Evolutionary conservation across 306 rosid genomes (phyloP).

Genomic region (Lathyrus tuberosus): DNA sequence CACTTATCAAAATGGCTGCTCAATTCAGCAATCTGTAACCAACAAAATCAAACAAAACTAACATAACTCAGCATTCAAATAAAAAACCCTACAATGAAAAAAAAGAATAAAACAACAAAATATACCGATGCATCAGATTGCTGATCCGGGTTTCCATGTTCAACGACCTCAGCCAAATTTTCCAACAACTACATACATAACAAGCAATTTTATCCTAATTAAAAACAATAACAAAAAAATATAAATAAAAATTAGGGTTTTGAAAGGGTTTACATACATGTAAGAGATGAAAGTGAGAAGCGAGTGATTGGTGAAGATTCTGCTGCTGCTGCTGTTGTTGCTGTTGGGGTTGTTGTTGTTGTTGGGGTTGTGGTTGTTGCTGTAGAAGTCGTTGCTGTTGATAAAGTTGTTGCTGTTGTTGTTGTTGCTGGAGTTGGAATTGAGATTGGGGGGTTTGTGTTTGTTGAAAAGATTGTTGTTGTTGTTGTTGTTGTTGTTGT

Average conservation of each 20-base stretch:
- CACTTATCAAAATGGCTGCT: constrained; percentile 88
- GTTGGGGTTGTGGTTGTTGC: constrained; percentile 40
- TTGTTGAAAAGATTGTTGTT: constrained; percentile 46
- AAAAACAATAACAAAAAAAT: background rate
- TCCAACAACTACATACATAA: constrained; percentile 67
- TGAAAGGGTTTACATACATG: constrained; percentile 38
- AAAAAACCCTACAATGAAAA: constrained; percentile 9
- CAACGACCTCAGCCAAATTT: constrained; percentile 77
- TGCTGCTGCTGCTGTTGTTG: constrained; percentile 47
- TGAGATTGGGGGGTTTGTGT: constrained; percentile 46
- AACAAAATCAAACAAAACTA: constrained; percentile 18
- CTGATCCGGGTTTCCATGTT: constrained; percentile 77
- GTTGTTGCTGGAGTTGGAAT: constrained; percentile 52
- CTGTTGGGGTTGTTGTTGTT: constrained; percentile 35
- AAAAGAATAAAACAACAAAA: too few species aligned
- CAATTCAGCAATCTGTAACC: constrained; percentile 68
- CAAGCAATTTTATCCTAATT: constrained; percentile 2
- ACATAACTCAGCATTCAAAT: background rate
- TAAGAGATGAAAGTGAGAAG: constrained; percentile 84
- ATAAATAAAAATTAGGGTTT: constrained; percentile 27
- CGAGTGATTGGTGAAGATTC: constrained; percentile 81
- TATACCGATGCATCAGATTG: constrained; percentile 88
- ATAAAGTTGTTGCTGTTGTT: constrained; percentile 48
- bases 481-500: too few species aligned
- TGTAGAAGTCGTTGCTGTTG: constrained; percentile 62